Evolutionary conservation across 495 filamentous ascomycete species (phyloP), one percentile per base, ranked within the genome.

Genomic region (Lichenothelia convexa): DNA sequence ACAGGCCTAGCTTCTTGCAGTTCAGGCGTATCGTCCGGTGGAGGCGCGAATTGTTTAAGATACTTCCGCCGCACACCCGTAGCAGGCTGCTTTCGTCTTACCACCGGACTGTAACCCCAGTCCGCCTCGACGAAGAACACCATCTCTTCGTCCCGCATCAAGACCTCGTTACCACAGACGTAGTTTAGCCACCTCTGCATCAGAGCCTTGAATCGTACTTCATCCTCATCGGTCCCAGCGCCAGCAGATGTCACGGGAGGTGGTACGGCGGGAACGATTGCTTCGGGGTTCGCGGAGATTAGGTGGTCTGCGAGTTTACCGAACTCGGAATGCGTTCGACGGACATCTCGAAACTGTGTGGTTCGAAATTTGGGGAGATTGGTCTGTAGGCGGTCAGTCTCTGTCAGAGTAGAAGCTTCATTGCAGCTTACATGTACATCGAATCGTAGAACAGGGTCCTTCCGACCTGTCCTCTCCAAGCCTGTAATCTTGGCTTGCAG

Each of bases 31-130:
- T 99, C 91, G 56, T 99, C 91, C 5, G 87, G 83, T 0, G 91
- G 91, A 4, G 91, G 91, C 12, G 91, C 91, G 52, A 99, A 99
- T 57, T 99, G 91, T 63, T 99, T 99, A 56, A 99, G 66, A 29
- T 94, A 73, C 59, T 91, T 89, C 45, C 91, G 72, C 29, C 87
- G 73, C 38, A 95, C 83, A 26, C 91, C 91, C 0, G 91, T 99
- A 12, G 91, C 91, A 4, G 91, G 91, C 57, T 99, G 91, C 61
- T 92, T 93, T 65, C 83, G 79, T 47, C 83, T 74, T 15, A 95
- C 75, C 42, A 95, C 79, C 4, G 91, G 91, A 48, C 84, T 93
- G 53, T 99, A 99, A 17, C 91, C 91, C 55, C 93, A 93, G 56
- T 99, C 91, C 47, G 83, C 89, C 54, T 99, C 91, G 17, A 95